Conservation (phyloP, 768 basidiomycete species). For the Tubosaeta sp. region DNA sequence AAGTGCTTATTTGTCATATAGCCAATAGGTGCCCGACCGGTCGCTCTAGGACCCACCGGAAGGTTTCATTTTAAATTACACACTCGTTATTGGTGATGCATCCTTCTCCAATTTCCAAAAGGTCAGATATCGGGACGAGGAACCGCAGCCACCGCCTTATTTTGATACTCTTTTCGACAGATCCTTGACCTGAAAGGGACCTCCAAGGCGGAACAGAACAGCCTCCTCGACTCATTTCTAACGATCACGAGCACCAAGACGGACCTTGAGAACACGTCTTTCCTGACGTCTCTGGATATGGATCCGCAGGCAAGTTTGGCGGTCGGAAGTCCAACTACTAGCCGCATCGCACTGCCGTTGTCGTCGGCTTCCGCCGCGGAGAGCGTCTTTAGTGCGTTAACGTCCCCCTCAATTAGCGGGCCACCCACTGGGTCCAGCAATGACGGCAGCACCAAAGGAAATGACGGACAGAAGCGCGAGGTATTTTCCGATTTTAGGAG, state of each 20-base stretch:
- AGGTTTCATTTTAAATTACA: slow-evolving; percentile 94
- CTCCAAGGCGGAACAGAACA: slow-evolving; percentile 79
- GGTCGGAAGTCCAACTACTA: slow-evolving; percentile 62
- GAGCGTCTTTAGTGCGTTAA: slow-evolving; percentile 53
- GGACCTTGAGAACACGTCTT: slow-evolving; percentile 85
- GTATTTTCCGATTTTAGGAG: slow-evolving; percentile 87
- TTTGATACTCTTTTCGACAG: slow-evolving; percentile 36
- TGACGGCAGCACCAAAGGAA: slow-evolving; percentile 37
- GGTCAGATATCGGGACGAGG: slow-evolving; percentile 38
- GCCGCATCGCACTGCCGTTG: slow-evolving; percentile 53
- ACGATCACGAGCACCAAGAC: slow-evolving; percentile 89
- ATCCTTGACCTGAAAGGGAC: slow-evolving; percentile 95
- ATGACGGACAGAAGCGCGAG: slow-evolving; percentile 56
- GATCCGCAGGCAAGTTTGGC: slow-evolving; percentile 66
- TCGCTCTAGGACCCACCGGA: slow-evolving; percentile 77
- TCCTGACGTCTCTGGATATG: slow-evolving; percentile 94
- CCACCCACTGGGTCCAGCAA: slow-evolving; percentile 59
- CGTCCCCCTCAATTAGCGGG: slow-evolving; percentile 59
- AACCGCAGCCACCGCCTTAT: slow-evolving; percentile 7
- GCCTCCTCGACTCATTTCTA: slow-evolving; percentile 86
- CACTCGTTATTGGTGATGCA: slow-evolving; percentile 87
- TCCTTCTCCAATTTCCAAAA: slow-evolving; percentile 99
- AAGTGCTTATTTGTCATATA: slow-evolving; percentile 25
- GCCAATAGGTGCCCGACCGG: not conserved
- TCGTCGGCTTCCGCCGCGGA: slow-evolving; percentile 38